Conservation (phyloP, 345 rosid genomes). For the Ceriops tagal region DNA sequence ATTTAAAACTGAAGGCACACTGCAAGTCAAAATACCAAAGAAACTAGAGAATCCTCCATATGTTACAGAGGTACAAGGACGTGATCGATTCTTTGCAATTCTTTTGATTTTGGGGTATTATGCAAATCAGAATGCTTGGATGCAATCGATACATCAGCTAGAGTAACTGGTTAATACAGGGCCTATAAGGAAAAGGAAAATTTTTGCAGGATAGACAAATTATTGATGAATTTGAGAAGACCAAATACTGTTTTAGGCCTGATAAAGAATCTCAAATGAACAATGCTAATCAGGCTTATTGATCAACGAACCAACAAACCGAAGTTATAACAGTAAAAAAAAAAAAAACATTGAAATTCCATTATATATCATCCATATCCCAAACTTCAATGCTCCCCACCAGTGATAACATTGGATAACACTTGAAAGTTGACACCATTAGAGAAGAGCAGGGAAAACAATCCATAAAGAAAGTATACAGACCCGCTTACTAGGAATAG, state of each 20-base stretch:
- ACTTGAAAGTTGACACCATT: not conserved
- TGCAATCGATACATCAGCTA: no score
- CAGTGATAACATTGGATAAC: not conserved
- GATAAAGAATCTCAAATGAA: not conserved
- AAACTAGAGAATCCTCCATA: not conserved
- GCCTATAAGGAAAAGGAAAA: no score
- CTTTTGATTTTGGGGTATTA: no score
- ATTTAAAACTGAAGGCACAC: not conserved
- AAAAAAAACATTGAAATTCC: no score
- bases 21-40: not conserved
- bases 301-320: not conserved
- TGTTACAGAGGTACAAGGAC: no score
- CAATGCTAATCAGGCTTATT: not conserved
- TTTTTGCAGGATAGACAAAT: conserved; percentile 6
- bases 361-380: not conserved
- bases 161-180: no score
- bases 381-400: not conserved
- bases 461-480: conserved; percentile 15
- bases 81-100: no score
- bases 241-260: not conserved
- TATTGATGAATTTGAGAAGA: not conserved
- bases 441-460: conserved; percentile 8
- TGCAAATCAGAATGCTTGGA: no score
- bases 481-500: conserved; percentile 86
- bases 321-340: not conserved